Base-by-base conservation (phyloP, 176 grass and related monocot species). In the Carex kokanica region DNA sequence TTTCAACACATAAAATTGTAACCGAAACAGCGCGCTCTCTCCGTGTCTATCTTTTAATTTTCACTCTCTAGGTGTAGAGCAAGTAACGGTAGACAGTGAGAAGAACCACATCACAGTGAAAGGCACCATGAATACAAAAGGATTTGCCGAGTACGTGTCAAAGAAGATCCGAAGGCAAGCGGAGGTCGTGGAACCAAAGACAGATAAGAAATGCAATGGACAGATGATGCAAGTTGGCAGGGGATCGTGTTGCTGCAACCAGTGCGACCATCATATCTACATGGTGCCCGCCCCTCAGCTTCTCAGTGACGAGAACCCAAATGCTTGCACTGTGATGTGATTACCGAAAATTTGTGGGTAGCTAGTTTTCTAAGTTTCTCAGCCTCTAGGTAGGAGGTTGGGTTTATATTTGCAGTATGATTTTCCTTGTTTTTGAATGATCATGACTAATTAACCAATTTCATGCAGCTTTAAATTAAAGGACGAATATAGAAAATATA, bases 91-190 rank as follows among this genome's bases (percentile, higher is more conserved):
- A 21, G 57, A 60, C 57, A 21, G 6, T 6, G 6, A 60, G 7
- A 60, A 60, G 2, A 60, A 60, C 57, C 18, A 20, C 6, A 60
- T 21, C 57, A 97, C 87, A 6, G 89, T 97, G 51, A 93, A 81
- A 21, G 94, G 94, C 15, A 97, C 86, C 63, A 93, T 97, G 91
- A 88, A 97, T 66, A 56, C 8, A 20, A 91, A 97, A 81, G 32
- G 84, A 18, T 80, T 97, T 38, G 84, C 83, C 8, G 94, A 87
- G 71, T 85, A 57, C 58, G 71, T 97, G 57, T 61, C 83, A 40
- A 38, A 77, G 72, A 91, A 91, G 84, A 49, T 49, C 45, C 55
- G 15, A 58, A 58, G 16, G 4, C 55, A 58, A 0, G 6, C 2
- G 55, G 15, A 58, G 55, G 17, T 18, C 17, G 2, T 60, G 18